A percentile compares a stretch with the other conserved stretches of the same genome.
These are phyloP conservation scores for Candida chauliodis DNA, from an alignment of 805 yeast species.

Conservation along the genomic window DNA sequence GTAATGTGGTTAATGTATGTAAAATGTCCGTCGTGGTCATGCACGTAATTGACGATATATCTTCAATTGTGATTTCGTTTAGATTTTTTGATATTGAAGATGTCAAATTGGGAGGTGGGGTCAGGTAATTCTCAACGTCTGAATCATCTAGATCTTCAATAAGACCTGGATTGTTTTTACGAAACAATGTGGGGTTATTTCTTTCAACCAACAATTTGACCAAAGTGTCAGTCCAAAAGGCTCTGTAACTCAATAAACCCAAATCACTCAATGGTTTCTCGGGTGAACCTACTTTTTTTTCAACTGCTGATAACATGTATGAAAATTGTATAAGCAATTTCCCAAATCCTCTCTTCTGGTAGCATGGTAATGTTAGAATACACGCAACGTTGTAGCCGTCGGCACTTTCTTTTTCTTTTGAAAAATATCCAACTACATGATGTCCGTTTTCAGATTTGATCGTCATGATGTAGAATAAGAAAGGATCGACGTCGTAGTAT, in stretches of 20 bases:
- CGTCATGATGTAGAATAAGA: slow-evolving; percentile 94
- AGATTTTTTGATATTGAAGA: slow-evolving; percentile 9
- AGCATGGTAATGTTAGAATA: slow-evolving; percentile 92
- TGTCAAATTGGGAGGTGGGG: slow-evolving; percentile 16
- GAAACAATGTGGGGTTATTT: slow-evolving; percentile 34
- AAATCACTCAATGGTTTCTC: slow-evolving; percentile 95
- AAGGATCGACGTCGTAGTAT: slow-evolving; percentile 97
- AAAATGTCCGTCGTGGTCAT: slow-evolving; percentile 96
- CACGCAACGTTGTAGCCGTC: slow-evolving; percentile 96
- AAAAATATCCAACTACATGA: slow-evolving; percentile 93
- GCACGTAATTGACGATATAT: slow-evolving; percentile 77
- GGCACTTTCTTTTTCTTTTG: slow-evolving; percentile 94
- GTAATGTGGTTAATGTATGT: slow-evolving; percentile 88
- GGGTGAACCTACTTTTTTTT: slow-evolving; percentile 91
- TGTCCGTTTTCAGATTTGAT: slow-evolving; percentile 85
- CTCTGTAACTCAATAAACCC: slow-evolving; percentile 89
- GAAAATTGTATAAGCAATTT: slow-evolving; percentile 89
- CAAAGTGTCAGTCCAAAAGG: slow-evolving; percentile 92
- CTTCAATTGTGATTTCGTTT: slow-evolving; percentile 78
- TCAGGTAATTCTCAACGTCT: slow-evolving; percentile 28
- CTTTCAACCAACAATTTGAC: slow-evolving; percentile 67
- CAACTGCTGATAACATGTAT: slow-evolving; percentile 83
- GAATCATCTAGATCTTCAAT: slow-evolving; percentile 17
- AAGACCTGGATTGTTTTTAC: slow-evolving; percentile 31
- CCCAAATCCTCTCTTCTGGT: slow-evolving; percentile 94